phyloP scores from a whole-genome alignment of 2,329 filamentous ascomycete genomes.

The Shiraia sp. region DNA sequence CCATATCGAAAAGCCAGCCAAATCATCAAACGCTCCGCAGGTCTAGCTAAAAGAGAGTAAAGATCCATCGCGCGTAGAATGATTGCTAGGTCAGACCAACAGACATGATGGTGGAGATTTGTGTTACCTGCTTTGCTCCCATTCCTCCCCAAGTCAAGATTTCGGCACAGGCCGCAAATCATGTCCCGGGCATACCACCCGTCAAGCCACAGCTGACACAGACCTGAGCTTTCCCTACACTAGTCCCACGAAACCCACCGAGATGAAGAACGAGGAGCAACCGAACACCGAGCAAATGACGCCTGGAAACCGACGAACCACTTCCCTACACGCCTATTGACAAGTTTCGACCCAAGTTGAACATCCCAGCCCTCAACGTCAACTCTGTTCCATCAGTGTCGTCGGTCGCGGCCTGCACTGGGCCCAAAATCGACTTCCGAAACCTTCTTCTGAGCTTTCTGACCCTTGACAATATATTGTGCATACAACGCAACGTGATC shows the following conservation, averaged over 20 bases:
- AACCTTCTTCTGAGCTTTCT: constrained; percentile 72
- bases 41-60: constrained; percentile 29
- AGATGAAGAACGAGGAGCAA: constrained; percentile 30
- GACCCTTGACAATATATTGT: constrained; percentile 85
- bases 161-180: constrained; percentile 16
- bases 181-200: constrained; percentile 23
- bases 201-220: constrained; percentile 26
- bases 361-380: constrained; percentile 4
- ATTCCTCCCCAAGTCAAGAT: constrained; percentile 24
- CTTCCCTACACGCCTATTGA: constrained; percentile 35
- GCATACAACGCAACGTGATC: constrained; percentile 90
- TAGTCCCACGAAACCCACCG: constrained; percentile 26
- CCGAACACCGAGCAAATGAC: constrained; percentile 41
- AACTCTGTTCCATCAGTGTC: constrained; percentile 19
- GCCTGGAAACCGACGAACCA: constrained; percentile 34
- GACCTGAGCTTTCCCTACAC: too few species aligned
- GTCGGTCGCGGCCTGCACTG: constrained; percentile 35
- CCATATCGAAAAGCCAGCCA: constrained; percentile 17
- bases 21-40: constrained; percentile 20
- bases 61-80: constrained; percentile 18
- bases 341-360: constrained; percentile 28
- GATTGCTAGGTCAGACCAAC: constrained; percentile 30
- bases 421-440: constrained; percentile 45
- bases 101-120: constrained; percentile 39
- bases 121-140: constrained; percentile 27